phyloP scores from a whole-genome alignment of 495 filamentous ascomycete genomes.

The Neurospora intermedia region DNA sequence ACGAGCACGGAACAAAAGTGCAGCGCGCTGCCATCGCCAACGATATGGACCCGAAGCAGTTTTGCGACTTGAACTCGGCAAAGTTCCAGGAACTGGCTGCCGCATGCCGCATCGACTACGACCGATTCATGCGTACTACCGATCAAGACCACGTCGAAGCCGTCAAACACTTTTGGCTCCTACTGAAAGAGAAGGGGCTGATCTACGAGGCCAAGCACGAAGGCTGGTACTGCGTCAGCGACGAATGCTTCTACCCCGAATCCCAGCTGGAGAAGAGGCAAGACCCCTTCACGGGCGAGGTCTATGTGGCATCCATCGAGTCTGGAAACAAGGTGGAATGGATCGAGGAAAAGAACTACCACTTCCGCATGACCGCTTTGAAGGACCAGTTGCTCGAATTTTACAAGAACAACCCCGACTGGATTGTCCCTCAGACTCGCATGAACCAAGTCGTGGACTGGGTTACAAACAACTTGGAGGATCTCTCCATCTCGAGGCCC shows the following conservation, averaged over 20 bases:
- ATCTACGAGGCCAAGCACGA: slow-evolving; percentile 82
- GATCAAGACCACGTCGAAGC: slow-evolving; percentile 70
- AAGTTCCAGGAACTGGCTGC: slow-evolving; percentile 61
- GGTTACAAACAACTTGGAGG: slow-evolving; percentile 62
- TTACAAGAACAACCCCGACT: slow-evolving; percentile 61
- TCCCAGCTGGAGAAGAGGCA: slow-evolving; percentile 59
- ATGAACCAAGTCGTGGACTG: slow-evolving; percentile 57
- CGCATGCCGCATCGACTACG: slow-evolving; percentile 54
- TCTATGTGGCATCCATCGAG: slow-evolving; percentile 73
- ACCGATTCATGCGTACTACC: slow-evolving; percentile 88
- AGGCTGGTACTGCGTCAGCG: slow-evolving; percentile 94
- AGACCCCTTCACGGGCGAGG: slow-evolving; percentile 70
- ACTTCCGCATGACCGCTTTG: slow-evolving; percentile 82
- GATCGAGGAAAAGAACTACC: slow-evolving; percentile 90
- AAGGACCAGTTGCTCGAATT: slow-evolving; percentile 62
- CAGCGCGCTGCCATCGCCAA: slow-evolving; percentile 70
- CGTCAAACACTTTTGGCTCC: slow-evolving; percentile 83
- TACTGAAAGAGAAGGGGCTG: slow-evolving; percentile 61
- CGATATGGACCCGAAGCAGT: slow-evolving; percentile 37
- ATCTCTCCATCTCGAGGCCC: slow-evolving; percentile 84
- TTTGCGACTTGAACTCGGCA: slow-evolving; percentile 52
- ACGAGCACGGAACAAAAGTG: slow-evolving; percentile 97
- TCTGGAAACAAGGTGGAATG: slow-evolving; percentile 89
- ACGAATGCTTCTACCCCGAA: slow-evolving; percentile 90
- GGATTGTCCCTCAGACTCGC: slow-evolving; percentile 55